phyloP scores from a whole-genome alignment of 2,329 filamentous ascomycete species.

The Ceratocystis ficicola region DNA sequence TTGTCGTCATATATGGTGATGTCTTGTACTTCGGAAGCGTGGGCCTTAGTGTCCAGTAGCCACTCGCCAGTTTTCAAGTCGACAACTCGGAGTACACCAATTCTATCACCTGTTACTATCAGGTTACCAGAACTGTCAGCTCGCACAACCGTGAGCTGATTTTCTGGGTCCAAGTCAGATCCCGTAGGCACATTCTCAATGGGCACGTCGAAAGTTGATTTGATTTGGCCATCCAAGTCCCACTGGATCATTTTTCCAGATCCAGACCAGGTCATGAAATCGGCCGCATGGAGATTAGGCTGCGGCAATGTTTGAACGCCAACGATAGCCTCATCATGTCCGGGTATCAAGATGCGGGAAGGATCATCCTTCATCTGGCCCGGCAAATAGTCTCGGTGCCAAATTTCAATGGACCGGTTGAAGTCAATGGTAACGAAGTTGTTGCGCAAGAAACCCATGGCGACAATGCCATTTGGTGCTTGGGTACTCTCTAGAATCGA shows the following conservation, averaged over 20 bases:
- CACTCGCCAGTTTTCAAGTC: conserved; percentile 50
- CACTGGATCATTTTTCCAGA: conserved; percentile 74
- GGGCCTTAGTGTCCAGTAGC: conserved; percentile 66
- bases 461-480: conserved; percentile 41
- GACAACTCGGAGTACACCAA: conserved; percentile 66
- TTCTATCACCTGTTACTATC: conserved; percentile 73
- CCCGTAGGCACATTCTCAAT: conserved; percentile 50
- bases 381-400: conserved; percentile 37
- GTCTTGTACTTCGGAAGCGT: conserved; percentile 72
- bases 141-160: conserved; percentile 48
- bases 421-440: conserved; percentile 65
- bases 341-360: conserved; percentile 46
- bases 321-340: conserved; percentile 52
- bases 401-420: conserved; percentile 61
- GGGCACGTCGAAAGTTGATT: conserved; percentile 50
- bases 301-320: conserved; percentile 57
- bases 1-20: conserved; percentile 56
- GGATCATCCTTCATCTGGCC: conserved; percentile 31
- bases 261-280: conserved; percentile 79
- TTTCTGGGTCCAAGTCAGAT: conserved; percentile 40
- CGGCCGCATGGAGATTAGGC: conserved; percentile 49
- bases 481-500: conserved; percentile 33
- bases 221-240: conserved; percentile 59
- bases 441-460: conserved; percentile 55
- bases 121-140: conserved; percentile 50